Evolutionary conservation across 1,284 basidiomycete species (phyloP), one percentile per base, ranked within the genome.

Genomic region (Anthracocystis setariae): DNA sequence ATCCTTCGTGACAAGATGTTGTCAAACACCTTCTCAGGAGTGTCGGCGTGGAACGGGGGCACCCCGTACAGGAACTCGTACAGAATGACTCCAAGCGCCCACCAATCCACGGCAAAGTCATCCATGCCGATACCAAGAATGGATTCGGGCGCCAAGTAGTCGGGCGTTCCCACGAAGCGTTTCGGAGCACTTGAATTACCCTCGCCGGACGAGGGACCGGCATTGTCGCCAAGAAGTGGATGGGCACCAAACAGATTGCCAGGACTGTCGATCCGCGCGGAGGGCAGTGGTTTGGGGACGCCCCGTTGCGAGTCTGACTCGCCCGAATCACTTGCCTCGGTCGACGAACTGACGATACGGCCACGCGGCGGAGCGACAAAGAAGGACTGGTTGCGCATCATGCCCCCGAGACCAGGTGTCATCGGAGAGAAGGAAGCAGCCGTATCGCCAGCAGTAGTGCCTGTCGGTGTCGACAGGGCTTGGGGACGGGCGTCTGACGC

Each of bases 21-120:
- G 85, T 98, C 94, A 79, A 98, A 98, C 5, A 99, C 94, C 84
- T 92, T 93, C 83, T 97, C 93, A 0, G 95, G 94, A 9, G 92
- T 92, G 64, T 96, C 93, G 46, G 92, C 95, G 78, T 98, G 94
- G 88, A 98, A 99, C 0, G 96, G 96, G 29, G 96, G 96, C 38
- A 94, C 89, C 3, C 96, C 94, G 77, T 95, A 98, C 33, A 98
- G 85, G 84, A 99, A 98, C 85, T 99, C 95, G 85, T 98, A 98
- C 25, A 94, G 91, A 78, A 99, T 96, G 44, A 98, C 94, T 65
- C 96, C 96, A 33, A 98, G 87, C 15, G 96, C 96, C 96, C 96
- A 99, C 94, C 96, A 99, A 85, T 99, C 96, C 66, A 98, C 96
- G 15, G 91, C 90, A 40, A 90, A 91, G 84, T 98, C 94, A 81